A percentile compares a stretch with the other conserved stretches of the same genome.
Conservation (phyloP, 306 rosid species). For the Inga oerstediana region DNA sequence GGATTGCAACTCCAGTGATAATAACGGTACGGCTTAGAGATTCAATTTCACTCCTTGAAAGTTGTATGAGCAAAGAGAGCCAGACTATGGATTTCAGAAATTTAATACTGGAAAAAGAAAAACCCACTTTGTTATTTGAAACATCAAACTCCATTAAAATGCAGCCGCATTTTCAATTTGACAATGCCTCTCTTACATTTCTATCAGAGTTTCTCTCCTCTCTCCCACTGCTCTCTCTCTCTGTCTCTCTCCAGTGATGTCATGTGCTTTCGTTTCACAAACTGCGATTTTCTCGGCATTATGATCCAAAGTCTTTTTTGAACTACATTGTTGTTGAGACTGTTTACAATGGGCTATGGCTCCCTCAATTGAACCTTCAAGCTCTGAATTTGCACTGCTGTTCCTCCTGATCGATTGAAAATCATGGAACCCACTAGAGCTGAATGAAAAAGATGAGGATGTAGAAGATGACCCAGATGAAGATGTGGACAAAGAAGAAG, state of each 20-base stretch:
- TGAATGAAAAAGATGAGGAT: constrained; percentile 83
- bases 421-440: constrained; percentile 64
- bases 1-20: constrained; percentile 28
- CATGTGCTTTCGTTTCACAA: constrained; percentile 40
- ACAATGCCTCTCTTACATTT: constrained; percentile 11
- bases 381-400: constrained; percentile 68
- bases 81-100: constrained; percentile 23
- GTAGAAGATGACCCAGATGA: constrained; percentile 76
- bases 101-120: constrained; percentile 27
- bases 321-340: constrained; percentile 54
- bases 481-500: constrained; percentile 60
- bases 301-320: constrained; percentile 31
- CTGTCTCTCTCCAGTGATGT: constrained; percentile 15
- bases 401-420: constrained; percentile 69
- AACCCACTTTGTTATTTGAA: constrained; percentile 22
- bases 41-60: constrained; percentile 27
- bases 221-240: background rate
- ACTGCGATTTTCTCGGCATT: constrained; percentile 43
- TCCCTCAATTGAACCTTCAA: constrained; percentile 79
- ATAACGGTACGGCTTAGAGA: constrained; percentile 7
- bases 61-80: constrained; percentile 20
- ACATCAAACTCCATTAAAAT: constrained; percentile 41
- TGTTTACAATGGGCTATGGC: constrained; percentile 95
- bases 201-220: constrained; percentile 30
- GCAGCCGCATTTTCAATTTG: constrained; percentile 39